phyloP scores from a whole-genome alignment of 202 grass and related monocot species.

The Cymbopogon flexuosus region DNA sequence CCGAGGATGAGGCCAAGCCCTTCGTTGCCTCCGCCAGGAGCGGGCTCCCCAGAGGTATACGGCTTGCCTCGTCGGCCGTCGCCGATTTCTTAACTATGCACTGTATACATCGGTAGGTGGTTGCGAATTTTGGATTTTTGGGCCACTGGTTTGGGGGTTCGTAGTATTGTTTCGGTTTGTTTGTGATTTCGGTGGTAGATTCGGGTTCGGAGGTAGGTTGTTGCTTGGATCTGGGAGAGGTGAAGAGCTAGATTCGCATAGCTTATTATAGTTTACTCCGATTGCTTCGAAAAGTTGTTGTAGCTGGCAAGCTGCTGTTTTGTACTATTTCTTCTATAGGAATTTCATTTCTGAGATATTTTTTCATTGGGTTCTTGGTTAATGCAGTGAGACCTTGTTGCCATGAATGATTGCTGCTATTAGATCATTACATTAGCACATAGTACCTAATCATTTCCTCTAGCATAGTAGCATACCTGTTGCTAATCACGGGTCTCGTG shows the following conservation, averaged over 20 bases:
- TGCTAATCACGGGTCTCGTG: not conserved
- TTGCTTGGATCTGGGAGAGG: not conserved
- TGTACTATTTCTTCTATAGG: not conserved
- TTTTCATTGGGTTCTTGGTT: not conserved
- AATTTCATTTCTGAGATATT: not conserved
- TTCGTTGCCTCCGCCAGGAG: not conserved
- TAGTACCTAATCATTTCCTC: not conserved
- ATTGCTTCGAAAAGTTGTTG: not conserved
- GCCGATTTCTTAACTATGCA: not conserved
- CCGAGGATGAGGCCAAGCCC: conserved; percentile 41
- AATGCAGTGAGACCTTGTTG: not conserved
- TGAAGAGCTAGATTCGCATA: not conserved
- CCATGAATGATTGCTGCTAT: not conserved
- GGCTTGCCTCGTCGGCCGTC: not conserved
- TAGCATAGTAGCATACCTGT: not conserved
- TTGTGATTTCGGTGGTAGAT: conserved; percentile 2
- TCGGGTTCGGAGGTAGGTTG: not conserved
- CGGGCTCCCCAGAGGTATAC: conserved; percentile 36
- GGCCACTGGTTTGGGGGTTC: not conserved
- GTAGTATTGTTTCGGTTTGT: not conserved
- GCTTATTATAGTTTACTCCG: not conserved
- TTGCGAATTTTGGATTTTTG: not conserved
- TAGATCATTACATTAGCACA: not conserved
- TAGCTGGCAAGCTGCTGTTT: not conserved
- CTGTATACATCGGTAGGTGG: not conserved